Evolutionary conservation across 768 basidiomycete genomes (phyloP).

Genomic region (Chlorophyllum brunneum): DNA sequence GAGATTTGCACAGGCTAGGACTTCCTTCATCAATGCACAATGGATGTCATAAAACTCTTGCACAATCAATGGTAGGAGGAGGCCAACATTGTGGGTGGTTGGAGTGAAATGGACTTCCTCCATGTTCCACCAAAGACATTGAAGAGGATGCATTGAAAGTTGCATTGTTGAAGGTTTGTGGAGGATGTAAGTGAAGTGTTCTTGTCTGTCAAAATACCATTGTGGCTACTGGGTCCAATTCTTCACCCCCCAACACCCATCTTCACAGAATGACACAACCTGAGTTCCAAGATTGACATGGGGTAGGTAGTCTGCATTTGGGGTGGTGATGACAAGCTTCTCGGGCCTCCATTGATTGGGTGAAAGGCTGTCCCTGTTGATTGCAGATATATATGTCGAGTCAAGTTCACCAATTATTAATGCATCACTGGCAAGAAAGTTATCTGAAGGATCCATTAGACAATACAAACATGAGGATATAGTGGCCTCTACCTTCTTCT

Average conservation of each 20-base stretch:
- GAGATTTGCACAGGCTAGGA: not conserved
- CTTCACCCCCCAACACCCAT: not conserved
- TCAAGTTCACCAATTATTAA: not conserved
- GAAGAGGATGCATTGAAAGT: not conserved
- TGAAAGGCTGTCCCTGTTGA: not conserved
- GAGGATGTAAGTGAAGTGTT: not conserved
- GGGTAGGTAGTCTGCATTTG: constrained; percentile 1
- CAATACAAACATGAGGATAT: not conserved
- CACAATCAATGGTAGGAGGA: not conserved
- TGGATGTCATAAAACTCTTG: not conserved
- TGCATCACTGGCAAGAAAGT: not conserved
- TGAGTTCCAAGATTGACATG: not conserved
- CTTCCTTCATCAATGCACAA: not conserved
- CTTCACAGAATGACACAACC: not conserved
- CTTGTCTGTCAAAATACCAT: constrained; percentile 3
- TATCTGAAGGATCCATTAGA: not conserved
- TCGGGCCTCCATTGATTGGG: not conserved
- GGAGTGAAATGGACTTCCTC: not conserved
- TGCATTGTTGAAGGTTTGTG: not conserved
- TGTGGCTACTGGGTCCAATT: constrained; percentile 6
- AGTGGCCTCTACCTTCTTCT: not conserved
- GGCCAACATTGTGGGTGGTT: not conserved
- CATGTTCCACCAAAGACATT: constrained; percentile 3
- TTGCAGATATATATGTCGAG: not conserved
- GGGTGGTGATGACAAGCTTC: not conserved